Evolutionary conservation across 202 grass and related monocot genomes (phyloP).

Genomic region (Brachypodium distachyon): DNA sequence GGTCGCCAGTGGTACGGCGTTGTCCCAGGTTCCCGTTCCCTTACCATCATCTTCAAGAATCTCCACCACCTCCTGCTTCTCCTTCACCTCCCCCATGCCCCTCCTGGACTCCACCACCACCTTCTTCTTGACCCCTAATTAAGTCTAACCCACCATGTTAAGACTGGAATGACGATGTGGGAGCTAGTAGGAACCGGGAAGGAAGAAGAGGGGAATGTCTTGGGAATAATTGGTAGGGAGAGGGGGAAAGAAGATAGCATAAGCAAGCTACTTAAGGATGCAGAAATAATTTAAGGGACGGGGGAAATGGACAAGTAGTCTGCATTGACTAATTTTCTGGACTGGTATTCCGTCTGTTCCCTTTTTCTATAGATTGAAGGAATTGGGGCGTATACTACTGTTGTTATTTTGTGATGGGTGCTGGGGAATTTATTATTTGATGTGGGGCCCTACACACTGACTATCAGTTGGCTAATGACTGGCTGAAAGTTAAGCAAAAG

Average conservation of each 20-base stretch:
- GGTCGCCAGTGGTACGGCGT: background rate
- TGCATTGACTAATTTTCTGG: slow-evolving; percentile 67
- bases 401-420: slow-evolving; percentile 20
- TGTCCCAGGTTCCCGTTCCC: slow-evolving; percentile 27
- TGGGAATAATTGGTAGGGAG: slow-evolving; percentile 37
- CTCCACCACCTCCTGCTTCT: slow-evolving; percentile 34
- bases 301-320: slow-evolving; percentile 55
- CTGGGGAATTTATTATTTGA: slow-evolving; percentile 18
- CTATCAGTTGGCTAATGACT: slow-evolving; percentile 20
- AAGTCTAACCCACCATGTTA: slow-evolving; percentile 37
- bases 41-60: slow-evolving; percentile 32
- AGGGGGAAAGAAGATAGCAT: slow-evolving; percentile 18
- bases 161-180: slow-evolving; percentile 41
- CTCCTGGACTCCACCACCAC: background rate
- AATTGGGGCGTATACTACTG: slow-evolving; percentile 39
- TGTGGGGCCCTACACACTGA: slow-evolving; percentile 25
- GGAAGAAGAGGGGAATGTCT: slow-evolving; percentile 32
- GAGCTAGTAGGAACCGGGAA: slow-evolving; percentile 12
- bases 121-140: background rate
- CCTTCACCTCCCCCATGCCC: slow-evolving; percentile 38
- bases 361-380: slow-evolving; percentile 37
- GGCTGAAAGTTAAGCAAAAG: slow-evolving; percentile 36
- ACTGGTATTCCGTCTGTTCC: slow-evolving; percentile 51
- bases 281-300: slow-evolving; percentile 39
- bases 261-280: slow-evolving; percentile 55